Base-by-base conservation (phyloP, 1,284 basidiomycete genomes). In the Schizophyllum commune region DNA sequence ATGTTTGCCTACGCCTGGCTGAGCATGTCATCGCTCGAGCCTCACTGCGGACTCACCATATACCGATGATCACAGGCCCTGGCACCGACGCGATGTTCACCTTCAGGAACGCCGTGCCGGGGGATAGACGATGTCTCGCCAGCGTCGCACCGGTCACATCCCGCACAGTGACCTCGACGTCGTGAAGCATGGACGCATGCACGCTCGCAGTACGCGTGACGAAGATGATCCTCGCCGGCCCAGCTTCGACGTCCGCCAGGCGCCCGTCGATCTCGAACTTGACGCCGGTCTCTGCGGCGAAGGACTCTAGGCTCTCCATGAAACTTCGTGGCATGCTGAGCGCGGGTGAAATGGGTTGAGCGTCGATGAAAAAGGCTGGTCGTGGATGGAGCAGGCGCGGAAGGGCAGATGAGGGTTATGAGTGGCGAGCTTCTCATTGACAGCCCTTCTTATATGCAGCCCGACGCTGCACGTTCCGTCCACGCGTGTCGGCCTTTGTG, bases 31-130 rank as follows among this genome's bases (percentile, higher is more conserved):
- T 47, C 39, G 3, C 39, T 47, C 27, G 27, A 27, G 17, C 39
- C 39, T 11, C 17, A 3, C 39, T 47, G 39, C 39, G 8, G 3
- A 47, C 39, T 47, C 39, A 47, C 39, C 39, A 17, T 17, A 47
- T 8, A 8, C 39, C 9, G 9, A 47, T 17, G 17, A 2, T 47
- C 13, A 47, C 17, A 13, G 39, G 39, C 17, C 17, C 39, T 17
- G 39, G 39, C 39, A 47, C 9, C 13, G 39, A 47, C 39, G 13
- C 17, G 13, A 47, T 13, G 39, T 47, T 17, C 13, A 47, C 17
- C 39, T 17, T 17, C 13, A 47, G 9, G 17, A 11, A 47, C 13
- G 39, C 17, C 39, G 74, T 72, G 4, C 39, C 9, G 13, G 39
- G 2, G 9, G 39, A 17, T 47, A 11, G 27, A 27, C 39, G 17